Percentiles rank a stretch among this genome's conserved stretches.
Evolutionary conservation across 1,284 basidiomycete genomes (phyloP).

Genomic region (Vanrija humicola): DNA sequence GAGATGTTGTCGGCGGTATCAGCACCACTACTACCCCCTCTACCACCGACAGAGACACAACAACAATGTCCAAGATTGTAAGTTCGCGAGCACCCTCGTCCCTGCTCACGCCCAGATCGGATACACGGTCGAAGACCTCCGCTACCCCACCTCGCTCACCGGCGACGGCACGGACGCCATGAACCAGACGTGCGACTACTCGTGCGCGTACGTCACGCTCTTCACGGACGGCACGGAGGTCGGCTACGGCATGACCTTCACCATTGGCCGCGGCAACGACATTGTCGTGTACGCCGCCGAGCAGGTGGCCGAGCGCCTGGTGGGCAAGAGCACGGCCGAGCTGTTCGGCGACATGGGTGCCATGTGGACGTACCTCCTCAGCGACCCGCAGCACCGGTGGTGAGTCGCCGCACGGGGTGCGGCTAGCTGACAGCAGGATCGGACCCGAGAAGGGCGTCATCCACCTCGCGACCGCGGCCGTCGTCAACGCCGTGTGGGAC

Average conservation of each 20-base stretch:
- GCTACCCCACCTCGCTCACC: conserved; percentile 49
- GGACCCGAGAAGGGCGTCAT: conserved; percentile 50
- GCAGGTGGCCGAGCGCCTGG: conserved; percentile 65
- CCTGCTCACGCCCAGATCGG: too few relatives aligned
- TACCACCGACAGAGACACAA: too few relatives aligned
- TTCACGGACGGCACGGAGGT: conserved; percentile 61
- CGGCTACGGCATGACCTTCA: conserved; percentile 83
- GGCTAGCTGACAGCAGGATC: conserved; percentile 55
- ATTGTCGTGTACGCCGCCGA: conserved; percentile 73
- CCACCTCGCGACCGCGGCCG: conserved; percentile 50
- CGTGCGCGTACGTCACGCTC: conserved; percentile 73
- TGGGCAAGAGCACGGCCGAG: conserved; percentile 71
- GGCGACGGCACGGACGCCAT: conserved; percentile 86
- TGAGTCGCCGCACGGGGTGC: too few relatives aligned
- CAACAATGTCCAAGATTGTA: too few relatives aligned
- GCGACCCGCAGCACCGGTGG: conserved; percentile 85
- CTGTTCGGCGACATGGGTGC: conserved; percentile 78
- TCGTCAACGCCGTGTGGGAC: conserved; percentile 49
- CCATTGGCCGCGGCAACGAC: conserved; percentile 85
- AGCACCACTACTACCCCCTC: too few relatives aligned
- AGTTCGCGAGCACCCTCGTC: too few relatives aligned
- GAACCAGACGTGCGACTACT: conserved; percentile 87
- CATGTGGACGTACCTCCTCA: conserved; percentile 54
- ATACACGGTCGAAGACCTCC: conserved; percentile 49
- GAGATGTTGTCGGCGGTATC: too few relatives aligned